These are phyloP conservation scores for Melaleuca alternifolia DNA, from an alignment of 345 rosid species.

Conservation along the genomic window DNA sequence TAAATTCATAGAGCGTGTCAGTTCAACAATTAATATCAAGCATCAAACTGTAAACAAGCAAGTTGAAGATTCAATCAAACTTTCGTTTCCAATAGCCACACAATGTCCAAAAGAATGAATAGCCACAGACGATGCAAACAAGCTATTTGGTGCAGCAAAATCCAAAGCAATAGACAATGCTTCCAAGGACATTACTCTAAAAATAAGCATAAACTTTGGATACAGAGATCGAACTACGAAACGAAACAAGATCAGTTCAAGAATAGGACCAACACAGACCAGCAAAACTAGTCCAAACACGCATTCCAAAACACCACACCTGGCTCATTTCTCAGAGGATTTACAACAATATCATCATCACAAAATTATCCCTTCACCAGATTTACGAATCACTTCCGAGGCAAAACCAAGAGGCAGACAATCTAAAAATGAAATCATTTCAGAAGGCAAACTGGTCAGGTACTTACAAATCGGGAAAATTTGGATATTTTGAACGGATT, in stretches of 20 bases:
- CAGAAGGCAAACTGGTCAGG: background rate
- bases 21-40: background rate
- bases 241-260: background rate
- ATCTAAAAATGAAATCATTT: background rate
- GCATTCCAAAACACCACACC: background rate
- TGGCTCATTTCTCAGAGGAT: background rate
- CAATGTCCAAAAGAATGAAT: background rate
- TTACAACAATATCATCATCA: background rate
- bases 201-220: background rate
- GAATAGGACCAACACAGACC: background rate
- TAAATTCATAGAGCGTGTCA: background rate
- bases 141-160: background rate
- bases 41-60: background rate
- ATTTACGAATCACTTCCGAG: background rate
- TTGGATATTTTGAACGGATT: conserved; percentile 63
- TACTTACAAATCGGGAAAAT: conserved; percentile 76
- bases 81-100: background rate
- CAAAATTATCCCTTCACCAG: background rate
- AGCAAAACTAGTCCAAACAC: background rate
- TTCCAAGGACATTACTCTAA: background rate
- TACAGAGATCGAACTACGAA: background rate
- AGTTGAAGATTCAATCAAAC: background rate
- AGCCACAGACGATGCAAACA: background rate
- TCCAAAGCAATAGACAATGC: background rate
- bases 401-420: background rate